These are phyloP conservation scores for Pichia sp. DNA, from an alignment of 1,139 yeast genomes.

Conservation along the genomic window DNA sequence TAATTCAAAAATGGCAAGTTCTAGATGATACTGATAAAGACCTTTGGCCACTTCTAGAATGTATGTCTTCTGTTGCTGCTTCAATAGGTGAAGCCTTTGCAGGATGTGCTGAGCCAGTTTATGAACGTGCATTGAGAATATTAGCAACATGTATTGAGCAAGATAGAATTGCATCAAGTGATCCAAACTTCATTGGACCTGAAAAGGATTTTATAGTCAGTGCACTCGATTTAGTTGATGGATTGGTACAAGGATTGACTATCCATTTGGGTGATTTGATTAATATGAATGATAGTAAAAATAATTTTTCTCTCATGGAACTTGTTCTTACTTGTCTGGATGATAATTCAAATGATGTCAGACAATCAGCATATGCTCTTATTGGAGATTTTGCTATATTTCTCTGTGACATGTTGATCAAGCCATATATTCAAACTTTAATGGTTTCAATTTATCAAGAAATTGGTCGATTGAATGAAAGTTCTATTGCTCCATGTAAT, in stretches of 20 bases:
- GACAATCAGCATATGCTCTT: constrained; percentile 87
- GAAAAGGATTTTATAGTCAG: constrained; percentile 90
- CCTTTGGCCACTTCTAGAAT: constrained; percentile 86
- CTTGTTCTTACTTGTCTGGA: constrained; percentile 65
- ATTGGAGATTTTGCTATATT: constrained; percentile 79
- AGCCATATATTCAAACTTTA: constrained; percentile 51
- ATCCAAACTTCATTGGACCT: constrained; percentile 68
- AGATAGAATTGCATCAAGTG: constrained; percentile 57
- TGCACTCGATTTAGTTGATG: constrained; percentile 83
- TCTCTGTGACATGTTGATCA: constrained; percentile 46
- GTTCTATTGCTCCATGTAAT: constrained; percentile 60
- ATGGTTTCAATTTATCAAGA: constrained; percentile 65
- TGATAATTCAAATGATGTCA: constrained; percentile 74
- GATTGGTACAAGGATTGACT: constrained; percentile 83
- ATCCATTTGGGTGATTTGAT: constrained; percentile 54
- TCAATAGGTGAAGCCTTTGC: constrained; percentile 77
- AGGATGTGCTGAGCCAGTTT: constrained; percentile 87
- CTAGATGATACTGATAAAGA: constrained; percentile 73
- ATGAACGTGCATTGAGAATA: constrained; percentile 67
- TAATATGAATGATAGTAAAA: constrained; percentile 26
- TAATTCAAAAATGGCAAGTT: constrained; percentile 70
- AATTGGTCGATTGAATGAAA: constrained; percentile 42
- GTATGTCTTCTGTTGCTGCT: constrained; percentile 88
- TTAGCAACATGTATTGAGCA: constrained; percentile 59
- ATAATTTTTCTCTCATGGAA: constrained; percentile 44